Base-by-base conservation (phyloP, 179 eudicot genomes). In the Drosera spatulata region DNA sequence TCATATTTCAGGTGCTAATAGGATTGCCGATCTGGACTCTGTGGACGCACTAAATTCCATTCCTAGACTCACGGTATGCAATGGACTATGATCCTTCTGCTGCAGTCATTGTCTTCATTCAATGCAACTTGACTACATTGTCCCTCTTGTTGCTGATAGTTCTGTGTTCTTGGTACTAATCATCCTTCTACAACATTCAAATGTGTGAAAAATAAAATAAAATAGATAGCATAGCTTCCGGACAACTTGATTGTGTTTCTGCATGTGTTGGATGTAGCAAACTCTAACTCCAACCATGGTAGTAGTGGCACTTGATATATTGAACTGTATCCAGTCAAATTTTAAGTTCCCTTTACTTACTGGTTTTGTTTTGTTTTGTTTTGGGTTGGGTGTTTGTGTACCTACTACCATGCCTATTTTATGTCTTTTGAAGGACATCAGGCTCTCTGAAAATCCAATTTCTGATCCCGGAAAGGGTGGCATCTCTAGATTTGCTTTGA, bases 371-470 rank as follows among this genome's bases (percentile, higher is more conserved):
- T 9, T 7, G 50, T 39, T 7, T 38, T 61, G 8, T 38, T 39
- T 39, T 41, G 40, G 37, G 59, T 39, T 41, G 40, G 37, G 59
- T 42, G 49, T 0, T 49, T 42, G 55, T 57, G 54, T 56, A 14
- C 5, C 4, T 4, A 10, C 59, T 57, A 3, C 41, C 40, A 45
- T 7, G 44, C 51, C 41, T 64, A 39, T 22, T 55, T 39, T 55
- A 7, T 55, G 58, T 12, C 5, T 8, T 33, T 9, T 54, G 38
- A 72, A 93, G 99, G 97, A 93, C 65, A 69, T 77, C 61, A 81
- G 99, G 82, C 80, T 89, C 44, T 79, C 90, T 37, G 97, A 82
- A 42, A 93, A 93, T 80, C 97, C 93, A 74, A 56, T 85, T 43
- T 77, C 85, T 61, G 97, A 93, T 83, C 79, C 91, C 59, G 80